Percentiles rank a stretch among this genome's conserved stretches.
These are phyloP conservation scores for Nothophytophthora sp. DNA, from an alignment of 352 stramenopile species.

Conservation along the genomic window DNA sequence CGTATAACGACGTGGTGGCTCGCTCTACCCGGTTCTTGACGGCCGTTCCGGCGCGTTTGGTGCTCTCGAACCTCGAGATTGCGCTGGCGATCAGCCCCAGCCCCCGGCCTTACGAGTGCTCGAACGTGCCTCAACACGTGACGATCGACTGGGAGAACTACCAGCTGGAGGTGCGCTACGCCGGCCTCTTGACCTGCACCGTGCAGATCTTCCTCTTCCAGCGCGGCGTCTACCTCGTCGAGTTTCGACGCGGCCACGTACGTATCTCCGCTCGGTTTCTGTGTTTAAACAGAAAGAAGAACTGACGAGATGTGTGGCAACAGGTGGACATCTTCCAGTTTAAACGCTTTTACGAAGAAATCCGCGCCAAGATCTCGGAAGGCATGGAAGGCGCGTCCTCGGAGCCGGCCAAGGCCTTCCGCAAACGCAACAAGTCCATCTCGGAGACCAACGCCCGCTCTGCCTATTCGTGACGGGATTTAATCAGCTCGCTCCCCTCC, in stretches of 20 bases:
- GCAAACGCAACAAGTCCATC: conserved; percentile 75
- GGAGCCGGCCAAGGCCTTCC: conserved; percentile 22
- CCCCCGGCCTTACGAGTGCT: conserved; percentile 44
- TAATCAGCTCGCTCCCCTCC: too few relatives aligned
- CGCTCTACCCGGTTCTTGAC: conserved; percentile 79
- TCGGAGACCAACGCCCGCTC: too few relatives aligned
- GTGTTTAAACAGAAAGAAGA: neutral
- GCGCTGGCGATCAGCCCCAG: conserved; percentile 46
- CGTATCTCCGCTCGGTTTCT: conserved; percentile 1
- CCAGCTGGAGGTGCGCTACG: conserved; percentile 70
- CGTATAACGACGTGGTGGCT: conserved; percentile 64
- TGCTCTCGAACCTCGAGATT: conserved; percentile 66
- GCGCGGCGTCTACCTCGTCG: conserved; percentile 77
- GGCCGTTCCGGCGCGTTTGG: conserved; percentile 55
- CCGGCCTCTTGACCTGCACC: conserved; percentile 63
- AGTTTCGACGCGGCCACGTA: conserved; percentile 80
- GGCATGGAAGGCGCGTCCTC: conserved; percentile 33
- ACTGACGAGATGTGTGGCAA: conserved; percentile 9
- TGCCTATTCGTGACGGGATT: too few relatives aligned
- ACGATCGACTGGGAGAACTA: conserved; percentile 74
- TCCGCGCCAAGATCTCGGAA: conserved; percentile 63
- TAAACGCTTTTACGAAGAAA: conserved; percentile 86
- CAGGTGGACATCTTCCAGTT: conserved; percentile 89
- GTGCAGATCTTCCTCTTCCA: conserved; percentile 85
- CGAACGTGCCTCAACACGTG: conserved; percentile 50